A percentile compares a stretch with the other conserved stretches of the same genome.
These are phyloP conservation scores for Trametopsis cervina DNA, from an alignment of 768 basidiomycete genomes.

Conservation along the genomic window DNA sequence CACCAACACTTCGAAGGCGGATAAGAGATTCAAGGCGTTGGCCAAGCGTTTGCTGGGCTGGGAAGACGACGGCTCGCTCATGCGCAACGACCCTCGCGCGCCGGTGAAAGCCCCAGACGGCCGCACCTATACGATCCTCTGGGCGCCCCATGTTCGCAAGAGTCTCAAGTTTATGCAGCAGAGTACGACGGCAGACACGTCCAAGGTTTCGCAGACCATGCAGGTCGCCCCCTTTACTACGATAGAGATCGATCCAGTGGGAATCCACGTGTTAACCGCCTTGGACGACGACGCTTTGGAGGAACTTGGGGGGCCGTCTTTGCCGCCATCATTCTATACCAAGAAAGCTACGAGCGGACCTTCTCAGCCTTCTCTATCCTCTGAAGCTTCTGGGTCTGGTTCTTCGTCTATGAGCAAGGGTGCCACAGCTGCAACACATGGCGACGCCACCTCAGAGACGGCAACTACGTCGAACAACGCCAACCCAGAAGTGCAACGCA, in stretches of 20 bases:
- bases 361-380: too few species aligned
- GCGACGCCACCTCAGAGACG: too few species aligned
- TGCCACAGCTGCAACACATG: too few species aligned
- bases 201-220: neutral
- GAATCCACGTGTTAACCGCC: neutral
- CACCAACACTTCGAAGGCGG: conserved; percentile 27
- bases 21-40: conserved; percentile 37
- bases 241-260: neutral
- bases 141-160: neutral
- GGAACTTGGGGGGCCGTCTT: neutral
- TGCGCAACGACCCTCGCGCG: neutral
- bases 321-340: neutral
- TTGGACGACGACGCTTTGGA: neutral
- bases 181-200: neutral
- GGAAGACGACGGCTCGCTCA: neutral
- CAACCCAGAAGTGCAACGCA: too few species aligned
- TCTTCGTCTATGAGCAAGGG: too few species aligned
- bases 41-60: conserved; percentile 23
- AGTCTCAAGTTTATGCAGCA: neutral
- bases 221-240: neutral
- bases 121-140: neutral
- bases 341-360: too few species aligned
- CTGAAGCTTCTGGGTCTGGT: too few species aligned
- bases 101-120: neutral
- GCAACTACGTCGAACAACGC: too few species aligned